Evolutionary conservation across 2,329 filamentous ascomycete genomes (phyloP).

Genomic region (Fusarium sp.): DNA sequence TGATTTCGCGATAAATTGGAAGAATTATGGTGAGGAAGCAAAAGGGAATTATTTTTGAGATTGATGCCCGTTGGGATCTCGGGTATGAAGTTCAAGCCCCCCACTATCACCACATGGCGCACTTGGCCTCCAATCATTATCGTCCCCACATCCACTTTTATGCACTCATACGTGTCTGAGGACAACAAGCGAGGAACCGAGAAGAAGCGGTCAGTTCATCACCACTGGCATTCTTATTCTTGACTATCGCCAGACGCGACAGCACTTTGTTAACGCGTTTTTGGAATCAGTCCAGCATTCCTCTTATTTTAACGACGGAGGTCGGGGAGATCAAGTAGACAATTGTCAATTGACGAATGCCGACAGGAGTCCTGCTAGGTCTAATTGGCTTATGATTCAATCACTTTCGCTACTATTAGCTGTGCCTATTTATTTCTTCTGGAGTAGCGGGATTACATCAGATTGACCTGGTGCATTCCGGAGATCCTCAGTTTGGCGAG

Average conservation of each 20-base stretch:
- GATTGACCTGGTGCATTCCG: fast-evolving
- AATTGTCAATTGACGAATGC: background rate
- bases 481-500: fast-evolving
- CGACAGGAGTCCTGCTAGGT: background rate
- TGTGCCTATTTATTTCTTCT: background rate
- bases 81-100: background rate
- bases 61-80: background rate
- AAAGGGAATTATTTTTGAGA: background rate
- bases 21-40: background rate
- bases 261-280: no score
- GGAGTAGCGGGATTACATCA: fast-evolving
- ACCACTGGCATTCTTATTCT: fast-evolving
- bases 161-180: slow-evolving; percentile 22
- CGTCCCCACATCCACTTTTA: background rate
- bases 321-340: fast-evolving
- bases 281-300: fast-evolving
- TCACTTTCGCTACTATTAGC: background rate
- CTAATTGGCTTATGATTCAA: fast-evolving
- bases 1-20: fast-evolving
- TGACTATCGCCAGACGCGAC: background rate
- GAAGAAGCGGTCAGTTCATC: background rate
- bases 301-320: background rate
- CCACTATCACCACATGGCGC: slow-evolving; percentile 4
- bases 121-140: slow-evolving; percentile 17
- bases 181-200: background rate